Conservation (phyloP, 108 stramenopile genomes). For the Fistulifera pelliculosa region DNA sequence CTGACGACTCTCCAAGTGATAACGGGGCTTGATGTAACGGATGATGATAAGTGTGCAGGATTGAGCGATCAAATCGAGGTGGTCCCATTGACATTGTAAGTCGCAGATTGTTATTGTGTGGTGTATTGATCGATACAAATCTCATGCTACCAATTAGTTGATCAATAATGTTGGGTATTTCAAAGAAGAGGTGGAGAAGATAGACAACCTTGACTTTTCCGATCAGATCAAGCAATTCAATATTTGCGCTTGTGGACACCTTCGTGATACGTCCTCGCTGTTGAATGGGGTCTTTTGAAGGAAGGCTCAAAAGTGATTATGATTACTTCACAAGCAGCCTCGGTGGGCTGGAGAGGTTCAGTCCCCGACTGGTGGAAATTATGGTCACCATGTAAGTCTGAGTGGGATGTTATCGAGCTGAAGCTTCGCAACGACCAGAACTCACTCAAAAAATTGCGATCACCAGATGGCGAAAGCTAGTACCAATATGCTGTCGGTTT, state of each 20-base stretch:
- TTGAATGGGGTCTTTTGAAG: constrained; percentile 15
- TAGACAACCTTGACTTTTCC: constrained; percentile 36
- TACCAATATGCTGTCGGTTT: constrained; percentile 62
- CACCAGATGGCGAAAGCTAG: constrained; percentile 58
- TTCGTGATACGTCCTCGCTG: constrained; percentile 38
- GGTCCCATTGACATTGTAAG: constrained; percentile 48
- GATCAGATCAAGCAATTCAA: constrained; percentile 52
- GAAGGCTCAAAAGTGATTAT: constrained; percentile 39
- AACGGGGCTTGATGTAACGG: constrained; percentile 45
- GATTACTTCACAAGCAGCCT: constrained; percentile 61
- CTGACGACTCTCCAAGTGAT: constrained; percentile 15
- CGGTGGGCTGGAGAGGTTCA: constrained; percentile 40
- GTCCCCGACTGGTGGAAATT: constrained; percentile 18
- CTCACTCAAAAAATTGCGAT: constrained; percentile 21
- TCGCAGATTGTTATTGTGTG: too few relatives aligned
- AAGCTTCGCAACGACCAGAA: neutral
- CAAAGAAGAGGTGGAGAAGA: constrained; percentile 34
- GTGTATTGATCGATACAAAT: neutral
- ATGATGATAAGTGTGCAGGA: constrained; percentile 25
- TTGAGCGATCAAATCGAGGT: neutral
- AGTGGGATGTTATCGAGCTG: neutral
- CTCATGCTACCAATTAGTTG: neutral
- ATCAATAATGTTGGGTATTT: constrained; percentile 58
- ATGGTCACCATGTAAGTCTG: constrained; percentile 14
- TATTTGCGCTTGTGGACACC: constrained; percentile 51